These are phyloP conservation scores for Botryotinia convoluta DNA, from an alignment of 2,329 filamentous ascomycete species.

Conservation along the genomic window DNA sequence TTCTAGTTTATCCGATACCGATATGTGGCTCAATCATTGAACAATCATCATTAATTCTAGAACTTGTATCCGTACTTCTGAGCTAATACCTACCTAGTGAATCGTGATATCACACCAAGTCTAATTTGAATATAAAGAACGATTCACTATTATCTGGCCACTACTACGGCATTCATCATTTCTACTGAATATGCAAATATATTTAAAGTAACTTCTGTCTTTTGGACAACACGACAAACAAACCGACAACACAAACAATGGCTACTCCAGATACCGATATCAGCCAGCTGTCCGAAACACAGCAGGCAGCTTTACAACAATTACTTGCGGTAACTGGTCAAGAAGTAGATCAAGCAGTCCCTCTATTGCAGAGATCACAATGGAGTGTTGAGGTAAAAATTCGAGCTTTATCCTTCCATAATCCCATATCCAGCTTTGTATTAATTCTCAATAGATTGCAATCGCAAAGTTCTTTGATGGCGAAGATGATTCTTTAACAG, in stretches of 20 bases:
- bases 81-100: background rate
- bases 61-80: background rate
- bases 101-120: background rate
- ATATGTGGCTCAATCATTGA: slow-evolving; percentile 9
- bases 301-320: slow-evolving; percentile 83
- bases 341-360: slow-evolving; percentile 70
- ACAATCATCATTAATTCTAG: slow-evolving; percentile 7
- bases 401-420: background rate
- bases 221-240: slow-evolving; percentile 7
- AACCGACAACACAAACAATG: slow-evolving; percentile 37
- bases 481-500: slow-evolving; percentile 77
- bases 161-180: background rate
- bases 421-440: background rate
- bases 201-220: background rate
- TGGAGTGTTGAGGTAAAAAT: slow-evolving; percentile 84
- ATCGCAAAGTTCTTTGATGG: slow-evolving; percentile 98
- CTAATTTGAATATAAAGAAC: background rate
- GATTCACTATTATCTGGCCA: background rate
- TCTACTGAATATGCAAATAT: background rate
- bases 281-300: slow-evolving; percentile 68
- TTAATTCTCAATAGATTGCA: slow-evolving; percentile 63
- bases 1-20: background rate
- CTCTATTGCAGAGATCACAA: slow-evolving; percentile 78
- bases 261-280: slow-evolving; percentile 55
- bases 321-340: slow-evolving; percentile 88